Evolutionary conservation across 2,329 filamentous ascomycete genomes (phyloP), one percentile per base, ranked within the genome.

Genomic region (Aspergillus cejpii): DNA sequence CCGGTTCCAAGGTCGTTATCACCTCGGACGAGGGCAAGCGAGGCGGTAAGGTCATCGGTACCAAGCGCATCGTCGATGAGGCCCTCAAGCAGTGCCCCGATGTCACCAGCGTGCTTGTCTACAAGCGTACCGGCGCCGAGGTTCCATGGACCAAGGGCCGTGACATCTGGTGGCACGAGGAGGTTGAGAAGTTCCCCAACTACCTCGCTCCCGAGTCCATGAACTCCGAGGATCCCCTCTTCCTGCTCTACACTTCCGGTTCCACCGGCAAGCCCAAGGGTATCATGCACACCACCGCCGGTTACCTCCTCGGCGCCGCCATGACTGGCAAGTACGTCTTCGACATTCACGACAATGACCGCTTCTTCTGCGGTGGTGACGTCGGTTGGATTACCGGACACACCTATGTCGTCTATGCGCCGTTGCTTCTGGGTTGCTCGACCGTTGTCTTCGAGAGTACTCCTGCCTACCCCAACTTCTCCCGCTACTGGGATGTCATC

Each of bases 321-420:
- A 78, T 85, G 60, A 98, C 92, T 10, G 91, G 90, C 69, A 98
- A 97, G 73, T 97, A 98, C 68, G 91, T 97, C 51, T 98, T 98
- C 65, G 92, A 98, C 67, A 94, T 98, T 52, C 92, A 98, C 67
- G 84, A 90, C 51, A 82, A 85, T 43, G 92, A 98, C 68, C 81
- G 80, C 52, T 96, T 92, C 78, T 97, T 97, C 78, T 98, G 92
- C 60, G 92, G 90, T 68, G 92, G 92, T 67, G 92, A 98, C 62
- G 91, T 98, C 34, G 92, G 92, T 54, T 98, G 92, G 92, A 97
- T 98, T 66, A 98, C 92, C 23, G 92, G 92, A 14, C 92, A 98
- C 73, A 95, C 92, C 19, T 98, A 98, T 61, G 91, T 97, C 45
- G 91, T 98, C 29, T 98, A 98, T 65, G 89, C 92, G 8, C 92